phyloP scores from a whole-genome alignment of 331 rosid species.

The Dryas integrifolia region DNA sequence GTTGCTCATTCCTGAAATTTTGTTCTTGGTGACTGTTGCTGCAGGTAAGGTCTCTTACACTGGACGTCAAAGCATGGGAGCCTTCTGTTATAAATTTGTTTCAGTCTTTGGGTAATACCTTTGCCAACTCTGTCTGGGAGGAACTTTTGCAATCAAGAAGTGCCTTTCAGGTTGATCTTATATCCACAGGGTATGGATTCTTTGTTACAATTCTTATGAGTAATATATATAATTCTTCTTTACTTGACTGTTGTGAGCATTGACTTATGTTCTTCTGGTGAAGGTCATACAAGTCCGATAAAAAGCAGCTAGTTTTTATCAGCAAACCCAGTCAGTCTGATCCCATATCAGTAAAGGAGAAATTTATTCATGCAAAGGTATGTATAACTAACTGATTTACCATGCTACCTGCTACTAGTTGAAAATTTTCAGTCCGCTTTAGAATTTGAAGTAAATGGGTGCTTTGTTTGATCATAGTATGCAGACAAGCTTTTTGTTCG shows the following conservation, averaged over 20 bases:
- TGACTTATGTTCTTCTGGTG: conserved; percentile 37
- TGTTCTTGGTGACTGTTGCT: conserved; percentile 28
- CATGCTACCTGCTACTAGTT: conserved; percentile 12
- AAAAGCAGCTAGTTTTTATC: conserved; percentile 52
- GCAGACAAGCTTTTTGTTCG: conserved; percentile 89
- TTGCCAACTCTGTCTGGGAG: conserved; percentile 99
- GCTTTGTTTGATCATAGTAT: conserved; percentile 53
- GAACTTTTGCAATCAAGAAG: conserved; percentile 89
- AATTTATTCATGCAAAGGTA: conserved; percentile 98
- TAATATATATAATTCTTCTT: conserved; percentile 15
- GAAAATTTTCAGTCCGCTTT: conserved; percentile 8
- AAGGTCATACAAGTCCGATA: conserved; percentile 77
- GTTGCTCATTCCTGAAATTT: conserved; percentile 23
- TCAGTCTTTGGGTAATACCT: conserved; percentile 95
- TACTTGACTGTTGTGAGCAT: conserved; percentile 32
- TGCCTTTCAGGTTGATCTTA: conserved; percentile 87
- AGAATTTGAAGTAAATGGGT: conserved; percentile 13
- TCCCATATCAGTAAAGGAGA: conserved; percentile 89
- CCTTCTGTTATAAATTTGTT: conserved; percentile 91
- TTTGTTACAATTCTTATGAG: conserved; percentile 1
- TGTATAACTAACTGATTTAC: neutral
- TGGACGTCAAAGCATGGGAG: conserved; percentile 99
- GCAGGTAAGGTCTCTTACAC: conserved; percentile 95
- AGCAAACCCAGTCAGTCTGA: conserved; percentile 82
- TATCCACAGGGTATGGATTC: conserved; percentile 77